phyloP scores from a whole-genome alignment of 345 rosid genomes.

The Sisymbrium altissimum region DNA sequence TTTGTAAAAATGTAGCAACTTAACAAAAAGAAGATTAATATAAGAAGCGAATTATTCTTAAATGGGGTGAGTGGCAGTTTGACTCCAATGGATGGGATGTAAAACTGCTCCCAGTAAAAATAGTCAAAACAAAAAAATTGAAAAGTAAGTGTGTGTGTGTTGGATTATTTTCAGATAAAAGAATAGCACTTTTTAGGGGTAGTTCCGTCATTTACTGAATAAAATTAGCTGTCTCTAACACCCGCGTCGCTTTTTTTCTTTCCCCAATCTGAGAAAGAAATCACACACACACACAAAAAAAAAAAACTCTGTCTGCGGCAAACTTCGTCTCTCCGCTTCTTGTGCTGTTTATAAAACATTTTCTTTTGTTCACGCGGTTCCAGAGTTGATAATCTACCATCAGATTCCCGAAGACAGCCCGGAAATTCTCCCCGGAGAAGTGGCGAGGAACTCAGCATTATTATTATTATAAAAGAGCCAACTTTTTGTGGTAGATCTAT shows the following conservation, averaged over 20 bases:
- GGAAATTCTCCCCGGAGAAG: not conserved
- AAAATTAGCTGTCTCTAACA: slow-evolving; percentile 13
- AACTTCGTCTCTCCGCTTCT: not conserved
- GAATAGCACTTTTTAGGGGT: slow-evolving; percentile 14
- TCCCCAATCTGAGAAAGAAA: slow-evolving; percentile 27
- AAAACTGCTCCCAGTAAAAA: slow-evolving; percentile 6
- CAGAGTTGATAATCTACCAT: not conserved
- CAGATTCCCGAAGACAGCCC: not conserved
- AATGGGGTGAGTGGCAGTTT: not conserved
- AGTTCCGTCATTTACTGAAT: not conserved
- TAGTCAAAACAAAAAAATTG: not conserved
- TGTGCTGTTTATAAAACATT: not conserved
- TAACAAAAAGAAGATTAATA: too few relatives aligned
- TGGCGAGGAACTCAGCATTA: slow-evolving; percentile 8
- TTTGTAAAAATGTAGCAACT: too few relatives aligned
- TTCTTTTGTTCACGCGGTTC: slow-evolving; percentile 1
- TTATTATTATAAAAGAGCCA: not conserved
- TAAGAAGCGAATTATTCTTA: too few relatives aligned
- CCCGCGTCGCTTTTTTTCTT: slow-evolving; percentile 29
- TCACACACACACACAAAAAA: not conserved
- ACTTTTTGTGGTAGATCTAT: slow-evolving; percentile 23
- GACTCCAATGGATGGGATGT: slow-evolving; percentile 12
- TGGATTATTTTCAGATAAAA: not conserved
- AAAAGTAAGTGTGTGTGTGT: not conserved
- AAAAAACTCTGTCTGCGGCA: slow-evolving; percentile 21